Evolutionary conservation across 495 filamentous ascomycete species (phyloP).

Genomic region (Filosporella fistucella): DNA sequence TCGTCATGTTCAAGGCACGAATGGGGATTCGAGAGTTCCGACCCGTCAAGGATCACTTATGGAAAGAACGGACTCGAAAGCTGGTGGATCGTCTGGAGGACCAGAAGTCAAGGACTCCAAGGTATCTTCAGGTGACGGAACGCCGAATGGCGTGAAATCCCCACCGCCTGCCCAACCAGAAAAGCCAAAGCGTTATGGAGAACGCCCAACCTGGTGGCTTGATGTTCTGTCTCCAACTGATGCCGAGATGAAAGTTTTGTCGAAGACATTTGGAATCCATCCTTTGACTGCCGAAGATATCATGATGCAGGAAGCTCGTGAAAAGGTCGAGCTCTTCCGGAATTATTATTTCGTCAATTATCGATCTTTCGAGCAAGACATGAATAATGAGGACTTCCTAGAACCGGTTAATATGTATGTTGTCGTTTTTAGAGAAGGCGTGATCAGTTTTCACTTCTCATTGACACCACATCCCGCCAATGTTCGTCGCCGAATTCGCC

Average conservation of each 20-base stretch:
- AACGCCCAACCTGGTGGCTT: slow-evolving; percentile 92
- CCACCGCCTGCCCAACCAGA: slow-evolving; percentile 11
- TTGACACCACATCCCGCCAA: slow-evolving; percentile 93
- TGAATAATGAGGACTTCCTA: slow-evolving; percentile 79
- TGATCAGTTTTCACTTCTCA: slow-evolving; percentile 93
- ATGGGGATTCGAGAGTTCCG: slow-evolving; percentile 19
- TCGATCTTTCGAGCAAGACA: slow-evolving; percentile 92
- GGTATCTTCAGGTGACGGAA: slow-evolving; percentile 14
- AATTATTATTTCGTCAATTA: slow-evolving; percentile 99
- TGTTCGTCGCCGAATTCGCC: slow-evolving; percentile 86
- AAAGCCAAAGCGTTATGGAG: slow-evolving; percentile 70
- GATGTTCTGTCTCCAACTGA: slow-evolving; percentile 89
- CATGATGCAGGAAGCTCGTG: slow-evolving; percentile 91
- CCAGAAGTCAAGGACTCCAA: not conserved
- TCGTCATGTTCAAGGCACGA: slow-evolving; percentile 16
- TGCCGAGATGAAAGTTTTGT: slow-evolving; percentile 84
- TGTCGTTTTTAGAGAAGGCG: slow-evolving; percentile 92
- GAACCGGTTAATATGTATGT: slow-evolving; percentile 97
- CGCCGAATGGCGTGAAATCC: slow-evolving; percentile 16
- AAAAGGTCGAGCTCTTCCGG: slow-evolving; percentile 95
- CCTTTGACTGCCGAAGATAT: slow-evolving; percentile 95
- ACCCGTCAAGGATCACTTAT: slow-evolving; percentile 20
- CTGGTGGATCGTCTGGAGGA: not conserved
- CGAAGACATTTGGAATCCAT: slow-evolving; percentile 92
- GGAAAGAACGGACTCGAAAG: slow-evolving; percentile 5